A percentile compares a stretch with the other conserved stretches of the same genome.
Evolutionary conservation across 331 rosid species (phyloP).

Genomic region (Phaseolus coccineus): DNA sequence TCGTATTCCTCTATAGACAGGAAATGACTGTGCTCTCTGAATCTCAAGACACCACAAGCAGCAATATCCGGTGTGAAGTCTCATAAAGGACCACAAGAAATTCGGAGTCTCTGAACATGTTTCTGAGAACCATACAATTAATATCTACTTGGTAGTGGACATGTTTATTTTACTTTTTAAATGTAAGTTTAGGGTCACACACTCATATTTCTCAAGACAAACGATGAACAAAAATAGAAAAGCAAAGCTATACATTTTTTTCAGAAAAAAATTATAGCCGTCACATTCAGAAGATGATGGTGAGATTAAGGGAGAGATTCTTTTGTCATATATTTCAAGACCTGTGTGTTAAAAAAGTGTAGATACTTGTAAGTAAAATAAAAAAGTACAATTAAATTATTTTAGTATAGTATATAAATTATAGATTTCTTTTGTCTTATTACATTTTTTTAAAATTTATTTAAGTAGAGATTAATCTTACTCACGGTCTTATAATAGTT

Average conservation of each 20-base stretch:
- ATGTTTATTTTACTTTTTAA: not conserved
- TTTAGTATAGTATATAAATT: too few species aligned
- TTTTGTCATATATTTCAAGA: too few species aligned
- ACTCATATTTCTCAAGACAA: not conserved
- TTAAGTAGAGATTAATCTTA: too few species aligned
- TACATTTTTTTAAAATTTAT: too few species aligned
- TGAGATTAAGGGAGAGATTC: too few species aligned
- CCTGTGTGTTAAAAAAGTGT: too few species aligned
- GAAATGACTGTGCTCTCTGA: not conserved
- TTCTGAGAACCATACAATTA: conserved; percentile 34
- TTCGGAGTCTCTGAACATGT: not conserved
- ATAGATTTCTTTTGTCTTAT: too few species aligned
- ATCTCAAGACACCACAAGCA: not conserved
- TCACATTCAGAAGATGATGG: not conserved
- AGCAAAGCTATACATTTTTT: not conserved
- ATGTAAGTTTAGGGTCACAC: not conserved
- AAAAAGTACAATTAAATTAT: too few species aligned
- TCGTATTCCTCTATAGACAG: not conserved
- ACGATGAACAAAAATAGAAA: not conserved
- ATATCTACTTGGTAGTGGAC: conserved; percentile 24
- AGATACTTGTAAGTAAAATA: too few species aligned
- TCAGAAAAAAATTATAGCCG: not conserved
- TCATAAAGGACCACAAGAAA: conserved; percentile 29
- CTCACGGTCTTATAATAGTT: too few species aligned
- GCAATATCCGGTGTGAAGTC: not conserved